These are phyloP conservation scores for Acacia concinna DNA, from an alignment of 331 rosid genomes.

Conservation along the genomic window DNA sequence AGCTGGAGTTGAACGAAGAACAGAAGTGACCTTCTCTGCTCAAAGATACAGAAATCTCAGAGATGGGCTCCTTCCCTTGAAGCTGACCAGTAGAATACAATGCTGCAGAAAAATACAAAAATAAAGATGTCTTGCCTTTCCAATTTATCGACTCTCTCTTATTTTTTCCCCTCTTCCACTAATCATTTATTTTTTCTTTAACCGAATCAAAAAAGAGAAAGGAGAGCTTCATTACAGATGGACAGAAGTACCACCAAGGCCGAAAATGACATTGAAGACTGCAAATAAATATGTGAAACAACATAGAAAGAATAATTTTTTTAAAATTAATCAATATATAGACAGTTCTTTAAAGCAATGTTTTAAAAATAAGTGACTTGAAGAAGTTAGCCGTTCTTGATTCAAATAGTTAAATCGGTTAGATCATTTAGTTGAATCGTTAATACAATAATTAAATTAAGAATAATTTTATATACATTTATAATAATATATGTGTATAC, in stretches of 20 bases:
- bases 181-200: not conserved
- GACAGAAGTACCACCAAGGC: not conserved
- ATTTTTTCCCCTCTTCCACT: not conserved
- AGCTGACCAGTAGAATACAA: conserved; percentile 67
- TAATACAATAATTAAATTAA: too few relatives aligned
- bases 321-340: too few relatives aligned
- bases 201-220: conserved; percentile 47
- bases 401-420: too few relatives aligned
- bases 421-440: too few relatives aligned
- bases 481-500: too few relatives aligned
- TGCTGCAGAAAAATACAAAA: conserved; percentile 36
- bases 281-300: not conserved
- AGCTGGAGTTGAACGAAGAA: conserved; percentile 31
- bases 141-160: conserved; percentile 38
- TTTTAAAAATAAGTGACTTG: too few relatives aligned
- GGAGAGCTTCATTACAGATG: not conserved
- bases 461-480: too few relatives aligned
- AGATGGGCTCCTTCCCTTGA: conserved; percentile 41
- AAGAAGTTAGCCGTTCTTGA: too few relatives aligned
- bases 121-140: not conserved
- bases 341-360: too few relatives aligned
- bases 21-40: conserved; percentile 37
- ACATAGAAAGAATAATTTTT: not conserved
- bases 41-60: conserved; percentile 46
- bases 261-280: not conserved